These are phyloP conservation scores for Calonectria naviculata DNA, from an alignment of 2,329 filamentous ascomycete genomes.

Conservation along the genomic window DNA sequence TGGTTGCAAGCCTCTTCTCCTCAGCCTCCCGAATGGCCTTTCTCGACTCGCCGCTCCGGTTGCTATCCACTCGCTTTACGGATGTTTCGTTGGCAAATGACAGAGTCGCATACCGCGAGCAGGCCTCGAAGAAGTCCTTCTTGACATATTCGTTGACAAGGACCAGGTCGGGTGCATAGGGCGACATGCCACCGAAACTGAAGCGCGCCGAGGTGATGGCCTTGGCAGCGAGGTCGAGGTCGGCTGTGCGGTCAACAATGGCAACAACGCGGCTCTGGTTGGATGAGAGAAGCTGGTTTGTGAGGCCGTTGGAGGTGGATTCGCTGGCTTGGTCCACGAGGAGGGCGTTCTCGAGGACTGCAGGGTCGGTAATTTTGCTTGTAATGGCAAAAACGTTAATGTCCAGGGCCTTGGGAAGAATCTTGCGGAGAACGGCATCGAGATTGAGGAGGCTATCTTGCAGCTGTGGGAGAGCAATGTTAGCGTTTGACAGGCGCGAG, in stretches of 20 bases:
- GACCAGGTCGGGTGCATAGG: slow-evolving; percentile 33
- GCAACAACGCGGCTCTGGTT: slow-evolving; percentile 17
- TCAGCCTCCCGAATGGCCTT: slow-evolving; percentile 14
- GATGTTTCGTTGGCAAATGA: slow-evolving; percentile 16
- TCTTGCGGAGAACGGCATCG: slow-evolving; percentile 15
- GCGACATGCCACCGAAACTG: slow-evolving; percentile 25
- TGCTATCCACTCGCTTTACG: slow-evolving; percentile 11
- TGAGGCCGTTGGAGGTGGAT: slow-evolving; percentile 15
- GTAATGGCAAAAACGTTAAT: slow-evolving; percentile 18
- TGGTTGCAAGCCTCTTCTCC: slow-evolving; percentile 2
- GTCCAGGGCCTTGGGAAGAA: slow-evolving; percentile 18
- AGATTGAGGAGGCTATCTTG: slow-evolving; percentile 26
- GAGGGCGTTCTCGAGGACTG: slow-evolving; percentile 9
- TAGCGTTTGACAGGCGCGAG: background rate
- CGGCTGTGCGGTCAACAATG: slow-evolving; percentile 34
- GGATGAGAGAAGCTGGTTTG: slow-evolving; percentile 8
- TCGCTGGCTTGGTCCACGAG: slow-evolving; percentile 11
- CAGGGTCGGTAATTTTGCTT: slow-evolving; percentile 3
- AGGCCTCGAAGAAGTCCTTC: slow-evolving; percentile 30
- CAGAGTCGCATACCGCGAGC: slow-evolving; percentile 7
- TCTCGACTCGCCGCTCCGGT: slow-evolving; percentile 9
- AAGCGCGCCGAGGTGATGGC: slow-evolving; percentile 29
- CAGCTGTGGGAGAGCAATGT: background rate
- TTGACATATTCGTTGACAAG: slow-evolving; percentile 38
- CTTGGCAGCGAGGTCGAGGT: slow-evolving; percentile 28